Conservation (phyloP, 2,329 filamentous ascomycete genomes). For the Simplicillium aogashimaense region DNA sequence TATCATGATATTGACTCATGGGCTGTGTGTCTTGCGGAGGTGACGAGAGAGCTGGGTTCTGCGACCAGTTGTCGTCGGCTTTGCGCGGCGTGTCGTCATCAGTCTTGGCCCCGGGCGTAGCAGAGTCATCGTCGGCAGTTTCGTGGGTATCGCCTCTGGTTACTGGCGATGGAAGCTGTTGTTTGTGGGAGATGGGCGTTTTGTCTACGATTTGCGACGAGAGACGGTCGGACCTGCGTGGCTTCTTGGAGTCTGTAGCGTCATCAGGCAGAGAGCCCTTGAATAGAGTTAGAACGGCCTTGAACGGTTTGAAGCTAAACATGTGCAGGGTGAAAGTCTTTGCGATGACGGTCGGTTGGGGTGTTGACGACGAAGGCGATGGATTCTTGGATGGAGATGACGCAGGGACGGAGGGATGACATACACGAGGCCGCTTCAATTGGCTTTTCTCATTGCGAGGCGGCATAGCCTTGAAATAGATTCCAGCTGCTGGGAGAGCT, state of each 20-base stretch:
- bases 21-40: slow-evolving; percentile 55
- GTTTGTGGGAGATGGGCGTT: slow-evolving; percentile 51
- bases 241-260: slow-evolving; percentile 67
- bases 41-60: slow-evolving; percentile 36
- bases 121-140: slow-evolving; percentile 56
- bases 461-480: slow-evolving; percentile 34
- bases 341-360: neutral
- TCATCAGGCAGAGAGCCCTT: slow-evolving; percentile 59
- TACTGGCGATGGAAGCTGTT: slow-evolving; percentile 72
- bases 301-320: neutral
- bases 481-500: slow-evolving; percentile 1
- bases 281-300: slow-evolving; percentile 5
- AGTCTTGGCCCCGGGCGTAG: slow-evolving; percentile 53
- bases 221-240: slow-evolving; percentile 66
- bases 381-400: neutral
- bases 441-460: slow-evolving; percentile 65
- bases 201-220: slow-evolving; percentile 42
- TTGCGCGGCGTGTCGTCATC: slow-evolving; percentile 45
- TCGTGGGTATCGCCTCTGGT: slow-evolving; percentile 50
- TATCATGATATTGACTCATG: slow-evolving; percentile 65
- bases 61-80: slow-evolving; percentile 35
- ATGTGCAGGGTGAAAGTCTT: slow-evolving; percentile 1
- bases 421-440: slow-evolving; percentile 72
- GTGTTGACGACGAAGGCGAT: neutral
- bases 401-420: slow-evolving; percentile 13